Conservation (phyloP, 2,329 filamentous ascomycete species). For the Dactylonectria estremocensis region DNA sequence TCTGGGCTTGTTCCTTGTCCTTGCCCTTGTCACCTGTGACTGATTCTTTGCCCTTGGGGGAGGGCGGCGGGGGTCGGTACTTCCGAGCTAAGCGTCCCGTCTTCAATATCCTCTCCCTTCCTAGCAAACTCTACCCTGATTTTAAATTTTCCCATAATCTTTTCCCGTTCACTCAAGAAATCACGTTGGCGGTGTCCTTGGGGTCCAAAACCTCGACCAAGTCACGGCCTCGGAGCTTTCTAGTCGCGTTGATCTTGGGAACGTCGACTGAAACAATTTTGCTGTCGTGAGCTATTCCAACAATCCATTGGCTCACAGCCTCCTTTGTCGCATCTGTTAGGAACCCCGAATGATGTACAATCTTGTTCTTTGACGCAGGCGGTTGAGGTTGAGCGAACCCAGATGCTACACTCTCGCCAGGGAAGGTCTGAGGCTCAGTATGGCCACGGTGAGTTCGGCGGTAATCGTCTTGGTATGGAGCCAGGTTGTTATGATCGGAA, state of each 20-base stretch:
- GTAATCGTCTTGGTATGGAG: conserved; percentile 11
- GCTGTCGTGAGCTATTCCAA: conserved; percentile 41
- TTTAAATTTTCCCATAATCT: conserved; percentile 35
- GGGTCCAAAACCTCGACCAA: conserved; percentile 44
- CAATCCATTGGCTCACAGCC: conserved; percentile 50
- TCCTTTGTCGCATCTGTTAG: conserved; percentile 39
- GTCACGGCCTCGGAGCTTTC: conserved; percentile 47
- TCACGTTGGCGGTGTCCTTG: conserved; percentile 41
- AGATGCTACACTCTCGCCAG: conserved; percentile 13
- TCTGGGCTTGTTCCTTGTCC: too few relatives aligned
- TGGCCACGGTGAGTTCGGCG: conserved; percentile 30
- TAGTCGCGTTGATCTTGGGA: conserved; percentile 41
- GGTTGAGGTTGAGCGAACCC: conserved; percentile 21
- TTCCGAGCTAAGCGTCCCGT: conserved; percentile 20
- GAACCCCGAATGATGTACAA: conserved; percentile 48
- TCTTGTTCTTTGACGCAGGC: conserved; percentile 38
- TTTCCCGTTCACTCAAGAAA: conserved; percentile 46
- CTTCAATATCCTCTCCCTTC: conserved; percentile 34
- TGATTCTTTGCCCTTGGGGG: too few relatives aligned
- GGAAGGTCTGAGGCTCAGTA: conserved; percentile 23
- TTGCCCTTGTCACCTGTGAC: too few relatives aligned
- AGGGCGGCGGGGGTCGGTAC: neutral
- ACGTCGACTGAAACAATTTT: conserved; percentile 47
- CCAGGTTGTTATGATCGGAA: conserved; percentile 24
- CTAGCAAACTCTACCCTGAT: conserved; percentile 37